Conservation (phyloP, 306 rosid species). For the Medicago lupulina region DNA sequence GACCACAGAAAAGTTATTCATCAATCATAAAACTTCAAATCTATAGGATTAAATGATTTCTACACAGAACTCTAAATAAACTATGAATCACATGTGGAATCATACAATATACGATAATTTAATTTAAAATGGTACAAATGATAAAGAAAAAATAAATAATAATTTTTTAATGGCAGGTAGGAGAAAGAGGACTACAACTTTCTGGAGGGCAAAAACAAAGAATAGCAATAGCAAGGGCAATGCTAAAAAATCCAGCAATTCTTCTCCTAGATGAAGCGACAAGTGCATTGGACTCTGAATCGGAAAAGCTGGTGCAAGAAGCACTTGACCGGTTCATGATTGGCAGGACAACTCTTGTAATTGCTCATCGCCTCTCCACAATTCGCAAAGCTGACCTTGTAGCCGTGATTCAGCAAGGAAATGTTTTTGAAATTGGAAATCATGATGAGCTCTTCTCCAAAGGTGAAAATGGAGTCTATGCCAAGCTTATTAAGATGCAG, state of each 20-base stretch:
- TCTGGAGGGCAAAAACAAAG: conserved; percentile 99
- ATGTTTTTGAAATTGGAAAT: conserved; percentile 91
- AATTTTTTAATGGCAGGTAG: conserved; percentile 73
- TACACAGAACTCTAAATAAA: conserved; percentile 9
- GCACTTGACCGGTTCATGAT: conserved; percentile 99
- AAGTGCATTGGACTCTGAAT: conserved; percentile 97
- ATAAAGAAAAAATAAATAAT: not conserved
- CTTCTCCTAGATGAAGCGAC: conserved; percentile 95
- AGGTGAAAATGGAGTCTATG: conserved; percentile 93
- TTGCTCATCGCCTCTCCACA: conserved; percentile 98
- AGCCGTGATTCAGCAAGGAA: conserved; percentile 93
- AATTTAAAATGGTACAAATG: conserved; percentile 1
- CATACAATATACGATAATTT: not conserved
- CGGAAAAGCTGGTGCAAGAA: conserved; percentile 97
- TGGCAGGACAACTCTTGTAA: conserved; percentile 94
- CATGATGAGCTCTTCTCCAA: conserved; percentile 89
- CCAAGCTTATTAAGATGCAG: conserved; percentile 93
- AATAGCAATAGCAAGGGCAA: conserved; percentile 98
- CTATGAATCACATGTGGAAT: conserved; percentile 11
- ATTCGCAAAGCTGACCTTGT: conserved; percentile 98
- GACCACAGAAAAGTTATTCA: conserved; percentile 6
- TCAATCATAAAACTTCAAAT: not conserved
- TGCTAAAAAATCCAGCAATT: conserved; percentile 98
- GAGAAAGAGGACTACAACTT: conserved; percentile 96
- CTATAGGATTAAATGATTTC: conserved; percentile 3